Percentiles rank a stretch among this genome's conserved stretches.
Evolutionary conservation across 1,139 yeast species (phyloP).

Genomic region (Wickerhamomyces sp.): DNA sequence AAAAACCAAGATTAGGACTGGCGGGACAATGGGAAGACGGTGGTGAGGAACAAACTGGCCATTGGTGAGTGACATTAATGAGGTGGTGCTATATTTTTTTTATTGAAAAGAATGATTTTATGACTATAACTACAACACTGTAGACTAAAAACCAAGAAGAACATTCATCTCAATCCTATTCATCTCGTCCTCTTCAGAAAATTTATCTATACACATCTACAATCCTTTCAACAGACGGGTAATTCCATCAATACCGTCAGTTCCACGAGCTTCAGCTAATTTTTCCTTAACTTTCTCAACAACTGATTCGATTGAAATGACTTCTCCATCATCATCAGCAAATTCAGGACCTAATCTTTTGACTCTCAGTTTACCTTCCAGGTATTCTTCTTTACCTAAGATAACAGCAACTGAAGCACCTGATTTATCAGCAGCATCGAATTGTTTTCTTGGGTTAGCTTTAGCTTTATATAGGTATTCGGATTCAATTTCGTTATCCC

Average conservation of each 20-base stretch:
- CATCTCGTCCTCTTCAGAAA: neutral
- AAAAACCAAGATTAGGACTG: conserved; percentile 20
- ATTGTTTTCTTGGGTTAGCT: conserved; percentile 92
- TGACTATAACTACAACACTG: too few species aligned
- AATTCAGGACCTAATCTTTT: conserved; percentile 87
- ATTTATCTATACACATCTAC: conserved; percentile 18
- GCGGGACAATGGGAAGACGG: conserved; percentile 21
- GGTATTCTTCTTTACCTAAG: conserved; percentile 87
- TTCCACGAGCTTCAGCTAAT: conserved; percentile 34
- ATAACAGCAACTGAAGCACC: conserved; percentile 92
- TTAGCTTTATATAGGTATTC: conserved; percentile 89
- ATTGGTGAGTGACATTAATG: conserved; percentile 16
- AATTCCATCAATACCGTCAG: conserved; percentile 45
- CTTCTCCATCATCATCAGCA: conserved; percentile 82
- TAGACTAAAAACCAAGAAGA: neutral
- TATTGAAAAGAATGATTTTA: too few species aligned
- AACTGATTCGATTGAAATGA: conserved; percentile 57
- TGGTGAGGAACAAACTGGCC: conserved; percentile 22
- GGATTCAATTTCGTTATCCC: conserved; percentile 86
- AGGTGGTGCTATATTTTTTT: too few species aligned
- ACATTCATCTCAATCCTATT: too few species aligned
- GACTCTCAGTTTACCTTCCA: conserved; percentile 73
- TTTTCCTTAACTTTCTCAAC: conserved; percentile 51
- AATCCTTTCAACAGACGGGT: conserved; percentile 56
- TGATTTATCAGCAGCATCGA: conserved; percentile 93